phyloP scores from a whole-genome alignment of 2,329 filamentous ascomycete species.

The Sclerotinia subarctica region DNA sequence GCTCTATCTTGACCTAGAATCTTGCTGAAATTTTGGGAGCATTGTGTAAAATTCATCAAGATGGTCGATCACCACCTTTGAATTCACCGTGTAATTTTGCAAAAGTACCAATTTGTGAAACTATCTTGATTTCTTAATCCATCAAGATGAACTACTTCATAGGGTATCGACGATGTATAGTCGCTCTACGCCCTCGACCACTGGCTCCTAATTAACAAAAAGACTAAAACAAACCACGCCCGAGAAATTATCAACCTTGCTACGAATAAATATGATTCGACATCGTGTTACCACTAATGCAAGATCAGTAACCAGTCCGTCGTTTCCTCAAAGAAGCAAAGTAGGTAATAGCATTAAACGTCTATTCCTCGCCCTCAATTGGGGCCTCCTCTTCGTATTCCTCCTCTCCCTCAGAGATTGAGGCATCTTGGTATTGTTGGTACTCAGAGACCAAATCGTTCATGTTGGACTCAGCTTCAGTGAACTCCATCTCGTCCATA shows the following conservation, averaged over 20 bases:
- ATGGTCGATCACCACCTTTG: neutral
- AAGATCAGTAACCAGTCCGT: conserved; percentile 23
- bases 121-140: conserved; percentile 34
- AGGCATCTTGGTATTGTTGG: conserved; percentile 99
- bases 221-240: conserved; percentile 21
- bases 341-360: conserved; percentile 19
- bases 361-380: conserved; percentile 62
- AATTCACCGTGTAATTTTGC: neutral
- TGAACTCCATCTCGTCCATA: conserved; percentile 99
- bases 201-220: conserved; percentile 30
- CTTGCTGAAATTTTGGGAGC: neutral
- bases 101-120: conserved; percentile 1
- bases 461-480: conserved; percentile 99
- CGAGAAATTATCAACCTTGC: conserved; percentile 32
- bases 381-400: conserved; percentile 80
- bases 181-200: conserved; percentile 29
- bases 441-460: conserved; percentile 99
- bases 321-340: conserved; percentile 24
- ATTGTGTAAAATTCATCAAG: neutral
- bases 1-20: neutral
- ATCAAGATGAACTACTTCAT: conserved; percentile 30
- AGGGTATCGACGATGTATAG: conserved; percentile 32
- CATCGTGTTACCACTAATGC: conserved; percentile 29
- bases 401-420: conserved; percentile 95
- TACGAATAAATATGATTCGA: conserved; percentile 28